Evolutionary conservation across 371 early-diverging fungal species (phyloP), one percentile per base, ranked within the genome.

Genomic region (Mucor racemosus): DNA sequence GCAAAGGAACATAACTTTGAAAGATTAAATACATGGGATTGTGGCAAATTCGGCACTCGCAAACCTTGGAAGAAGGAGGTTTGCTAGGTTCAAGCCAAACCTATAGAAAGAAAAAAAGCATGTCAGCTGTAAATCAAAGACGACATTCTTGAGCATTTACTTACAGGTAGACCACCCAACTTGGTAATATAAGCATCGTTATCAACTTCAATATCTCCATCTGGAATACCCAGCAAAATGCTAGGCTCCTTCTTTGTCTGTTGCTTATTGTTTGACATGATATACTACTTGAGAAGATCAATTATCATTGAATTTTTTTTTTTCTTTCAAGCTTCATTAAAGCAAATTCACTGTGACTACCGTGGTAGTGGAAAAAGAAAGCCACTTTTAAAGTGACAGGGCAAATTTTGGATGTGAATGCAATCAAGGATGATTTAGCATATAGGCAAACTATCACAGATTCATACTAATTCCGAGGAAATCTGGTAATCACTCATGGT

Each of bases 1-100:
- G 83, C 9, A 94, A 71, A 3, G 94, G 94, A 15, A 84, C 94
- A 71, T 91, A 92, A 8, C 87, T 82, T 73, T 94, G 94, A 11
- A 88, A 80, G 7, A 94, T 71, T 35, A 92, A 71, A 56, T 83
- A 84, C 90, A 92, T 89, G 8, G 68, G 66, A 13, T 76, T 61
- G 5, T 69, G 73, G 69, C 94, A 94, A 31, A 72, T 56, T 4
- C 62, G 53, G 38, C 82, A 82, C 3, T 42, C 42, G n/a, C 71
- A 75, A 6, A 68, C 38, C 10, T 71, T 53, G 7, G 58, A 19
- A 10, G 76, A 66, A 10, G 78, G 76, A 21, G 66, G 68, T 11
- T 42, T 39, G 3, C 71, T 66, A 11, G 67, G 62, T 33, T 76
- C 56, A n/a, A 82, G 69, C 82, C 84, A 84, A 3, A 75, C 61